Conservation (phyloP, 106 monocot genomes). For the Allium fistulosum region DNA sequence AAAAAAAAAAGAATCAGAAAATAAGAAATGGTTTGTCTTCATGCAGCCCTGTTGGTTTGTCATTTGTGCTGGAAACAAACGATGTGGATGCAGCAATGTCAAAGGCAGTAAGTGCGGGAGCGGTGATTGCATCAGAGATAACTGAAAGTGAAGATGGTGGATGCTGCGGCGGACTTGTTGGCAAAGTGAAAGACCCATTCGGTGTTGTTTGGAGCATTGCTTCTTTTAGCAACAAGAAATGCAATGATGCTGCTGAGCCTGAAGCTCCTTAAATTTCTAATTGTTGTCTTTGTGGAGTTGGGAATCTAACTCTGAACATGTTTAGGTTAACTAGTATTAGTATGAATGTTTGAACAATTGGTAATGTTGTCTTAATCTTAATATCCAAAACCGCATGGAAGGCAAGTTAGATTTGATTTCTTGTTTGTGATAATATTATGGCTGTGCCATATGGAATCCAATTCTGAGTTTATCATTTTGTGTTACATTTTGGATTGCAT, state of each 20-base stretch:
- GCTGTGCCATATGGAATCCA: too few relatives aligned
- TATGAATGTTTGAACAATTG: too few relatives aligned
- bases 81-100: slow-evolving; percentile 25
- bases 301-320: too few relatives aligned
- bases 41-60: neutral
- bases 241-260: neutral
- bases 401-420: too few relatives aligned
- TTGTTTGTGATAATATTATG: too few relatives aligned
- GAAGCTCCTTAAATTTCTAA: neutral
- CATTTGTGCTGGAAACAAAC: slow-evolving; percentile 21
- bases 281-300: too few relatives aligned
- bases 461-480: too few relatives aligned
- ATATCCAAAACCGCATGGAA: too few relatives aligned
- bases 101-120: slow-evolving; percentile 40
- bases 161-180: slow-evolving; percentile 12
- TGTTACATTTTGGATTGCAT: too few relatives aligned
- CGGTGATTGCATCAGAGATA: slow-evolving; percentile 20
- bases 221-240: slow-evolving; percentile 2
- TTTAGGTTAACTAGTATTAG: too few relatives aligned
- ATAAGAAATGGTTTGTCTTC: neutral
- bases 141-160: slow-evolving; percentile 9
- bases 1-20: neutral
- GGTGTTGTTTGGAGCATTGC: slow-evolving; percentile 28
- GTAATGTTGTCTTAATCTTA: too few relatives aligned
- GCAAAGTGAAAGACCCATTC: slow-evolving; percentile 34